phyloP scores from a whole-genome alignment of 345 rosid genomes.

The Aethionema arabicum region DNA sequence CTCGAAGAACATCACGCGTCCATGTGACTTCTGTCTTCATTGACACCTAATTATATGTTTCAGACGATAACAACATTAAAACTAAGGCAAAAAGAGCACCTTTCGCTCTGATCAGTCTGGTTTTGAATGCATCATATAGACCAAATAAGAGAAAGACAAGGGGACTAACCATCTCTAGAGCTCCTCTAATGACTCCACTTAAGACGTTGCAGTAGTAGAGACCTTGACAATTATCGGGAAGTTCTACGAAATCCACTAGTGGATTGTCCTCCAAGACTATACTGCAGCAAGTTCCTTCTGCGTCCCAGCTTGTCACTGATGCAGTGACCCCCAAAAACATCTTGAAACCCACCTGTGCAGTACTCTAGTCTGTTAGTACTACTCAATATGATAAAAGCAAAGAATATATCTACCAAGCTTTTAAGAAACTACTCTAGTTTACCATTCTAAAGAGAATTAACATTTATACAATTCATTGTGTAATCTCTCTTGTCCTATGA shows the following conservation, averaged over 20 bases:
- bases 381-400: background rate
- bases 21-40: constrained; percentile 95
- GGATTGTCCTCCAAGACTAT: constrained; percentile 89
- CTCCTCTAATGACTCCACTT: constrained; percentile 89
- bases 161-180: constrained; percentile 78
- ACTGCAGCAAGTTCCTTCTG: constrained; percentile 83
- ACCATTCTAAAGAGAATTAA: background rate
- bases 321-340: constrained; percentile 94
- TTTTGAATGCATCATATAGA: background rate
- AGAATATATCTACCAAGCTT: background rate
- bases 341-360: constrained; percentile 78
- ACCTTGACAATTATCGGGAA: constrained; percentile 93
- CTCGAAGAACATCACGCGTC: constrained; percentile 73
- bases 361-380: constrained; percentile 16
- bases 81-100: background rate
- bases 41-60: constrained; percentile 55
- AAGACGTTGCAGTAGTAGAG: constrained; percentile 85
- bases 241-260: constrained; percentile 89
- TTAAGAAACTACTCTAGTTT: background rate
- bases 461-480: background rate
- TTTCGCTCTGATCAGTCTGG: too few species aligned
- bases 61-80: background rate
- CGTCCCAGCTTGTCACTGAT: constrained; percentile 78
- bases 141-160: background rate
- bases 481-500: background rate